Evolutionary conservation across 2,329 filamentous ascomycete species (phyloP).

Genomic region (Ascocoryne sarcoides): DNA sequence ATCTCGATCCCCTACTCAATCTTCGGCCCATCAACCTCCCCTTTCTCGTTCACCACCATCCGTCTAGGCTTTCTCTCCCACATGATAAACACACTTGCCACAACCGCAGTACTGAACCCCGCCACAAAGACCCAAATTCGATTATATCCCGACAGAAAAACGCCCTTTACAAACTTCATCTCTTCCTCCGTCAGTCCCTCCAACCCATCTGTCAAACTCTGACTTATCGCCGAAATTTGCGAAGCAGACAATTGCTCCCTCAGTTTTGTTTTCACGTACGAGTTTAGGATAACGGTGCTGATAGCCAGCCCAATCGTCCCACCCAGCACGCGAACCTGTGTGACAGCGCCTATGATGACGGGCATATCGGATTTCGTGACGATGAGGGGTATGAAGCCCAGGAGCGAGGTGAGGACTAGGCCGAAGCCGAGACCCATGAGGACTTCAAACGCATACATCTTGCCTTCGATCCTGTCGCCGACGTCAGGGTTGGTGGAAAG

Average conservation of each 20-base stretch:
- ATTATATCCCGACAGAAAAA: conserved; percentile 2
- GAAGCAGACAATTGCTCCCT: neutral
- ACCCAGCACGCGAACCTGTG: conserved; percentile 50
- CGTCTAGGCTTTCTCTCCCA: conserved; percentile 1
- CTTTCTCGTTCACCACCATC: neutral
- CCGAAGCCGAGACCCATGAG: conserved; percentile 51
- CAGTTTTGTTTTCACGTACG: neutral
- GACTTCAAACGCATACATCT: conserved; percentile 41
- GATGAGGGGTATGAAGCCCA: conserved; percentile 16
- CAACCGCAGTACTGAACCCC: neutral
- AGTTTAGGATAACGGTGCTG: conserved; percentile 45
- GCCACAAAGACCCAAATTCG: neutral
- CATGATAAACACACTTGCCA: neutral
- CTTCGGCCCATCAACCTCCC: neutral
- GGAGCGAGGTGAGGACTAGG: conserved; percentile 39
- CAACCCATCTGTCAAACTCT: neutral
- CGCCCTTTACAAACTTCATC: neutral
- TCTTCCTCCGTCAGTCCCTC: neutral
- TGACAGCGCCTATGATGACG: conserved; percentile 28
- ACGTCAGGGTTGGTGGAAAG: conserved; percentile 1
- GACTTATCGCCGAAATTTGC: neutral
- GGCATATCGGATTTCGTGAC: neutral
- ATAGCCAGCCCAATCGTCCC: conserved; percentile 48
- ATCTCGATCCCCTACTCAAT: no score
- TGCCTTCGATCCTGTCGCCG: neutral